Conservation (phyloP, 805 yeast species). For the Yarrowia phangngaensis region DNA sequence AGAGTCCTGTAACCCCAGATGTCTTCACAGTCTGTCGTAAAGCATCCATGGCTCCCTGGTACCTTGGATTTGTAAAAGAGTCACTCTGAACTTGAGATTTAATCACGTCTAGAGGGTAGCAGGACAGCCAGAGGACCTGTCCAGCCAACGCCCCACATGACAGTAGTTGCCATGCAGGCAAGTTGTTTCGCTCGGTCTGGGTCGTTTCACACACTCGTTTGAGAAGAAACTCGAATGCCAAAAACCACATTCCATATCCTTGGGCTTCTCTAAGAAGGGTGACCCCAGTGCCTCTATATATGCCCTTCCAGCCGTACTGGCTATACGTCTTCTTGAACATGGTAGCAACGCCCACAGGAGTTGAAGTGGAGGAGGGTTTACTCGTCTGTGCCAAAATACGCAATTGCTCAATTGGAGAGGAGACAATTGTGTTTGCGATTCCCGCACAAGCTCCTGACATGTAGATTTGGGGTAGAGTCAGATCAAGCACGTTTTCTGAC, state of each 20-base stretch:
- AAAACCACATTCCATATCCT: slow-evolving; percentile 73
- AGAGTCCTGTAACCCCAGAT: slow-evolving; percentile 50
- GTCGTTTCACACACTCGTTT: slow-evolving; percentile 22
- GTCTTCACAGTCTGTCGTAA: slow-evolving; percentile 44
- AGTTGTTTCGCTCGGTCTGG: slow-evolving; percentile 43
- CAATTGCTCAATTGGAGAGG: slow-evolving; percentile 64
- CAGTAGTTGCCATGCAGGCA: slow-evolving; percentile 55
- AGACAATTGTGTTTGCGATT: slow-evolving; percentile 57
- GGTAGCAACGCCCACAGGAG: slow-evolving; percentile 31
- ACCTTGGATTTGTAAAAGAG: slow-evolving; percentile 41
- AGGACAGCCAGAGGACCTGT: slow-evolving; percentile 66
- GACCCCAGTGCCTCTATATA: slow-evolving; percentile 54
- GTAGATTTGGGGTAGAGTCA: slow-evolving; percentile 55
- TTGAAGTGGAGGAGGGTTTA: slow-evolving; percentile 1
- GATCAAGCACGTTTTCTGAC: slow-evolving; percentile 30
- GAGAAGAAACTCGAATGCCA: slow-evolving; percentile 54
- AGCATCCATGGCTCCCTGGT: slow-evolving; percentile 44
- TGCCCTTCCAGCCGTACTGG: slow-evolving; percentile 47
- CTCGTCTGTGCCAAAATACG: slow-evolving; percentile 58
- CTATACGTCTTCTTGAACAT: slow-evolving; percentile 48
- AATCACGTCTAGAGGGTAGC: slow-evolving; percentile 63
- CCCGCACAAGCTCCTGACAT: slow-evolving; percentile 65
- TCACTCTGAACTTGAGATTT: slow-evolving; percentile 58
- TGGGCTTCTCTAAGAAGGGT: slow-evolving; percentile 60
- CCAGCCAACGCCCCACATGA: slow-evolving; percentile 63